Conservation (phyloP, 2,329 filamentous ascomycete genomes). For the Paramyrothecium sp. region DNA sequence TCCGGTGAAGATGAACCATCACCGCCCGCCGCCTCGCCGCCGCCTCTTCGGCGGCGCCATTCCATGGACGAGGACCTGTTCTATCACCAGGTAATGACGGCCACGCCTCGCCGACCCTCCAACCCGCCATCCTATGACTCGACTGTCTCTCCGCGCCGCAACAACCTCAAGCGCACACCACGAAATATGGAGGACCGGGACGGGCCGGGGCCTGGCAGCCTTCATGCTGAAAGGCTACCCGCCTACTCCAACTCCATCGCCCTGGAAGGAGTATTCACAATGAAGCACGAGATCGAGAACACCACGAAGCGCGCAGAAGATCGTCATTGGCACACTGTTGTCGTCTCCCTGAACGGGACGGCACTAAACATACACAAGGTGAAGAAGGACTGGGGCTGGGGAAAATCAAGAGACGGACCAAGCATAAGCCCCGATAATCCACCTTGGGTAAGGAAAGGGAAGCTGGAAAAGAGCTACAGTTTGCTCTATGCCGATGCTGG, state of each 20-base stretch:
- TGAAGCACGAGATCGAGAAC: constrained; percentile 66
- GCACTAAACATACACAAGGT: constrained; percentile 63
- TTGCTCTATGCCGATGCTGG: constrained; percentile 74
- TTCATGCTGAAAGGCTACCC: constrained; percentile 44
- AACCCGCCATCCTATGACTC: constrained; percentile 46
- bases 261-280: constrained; percentile 56
- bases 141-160: constrained; percentile 12
- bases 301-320: constrained; percentile 61
- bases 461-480: constrained; percentile 65
- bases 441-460: constrained; percentile 50
- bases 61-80: constrained; percentile 56
- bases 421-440: constrained; percentile 49
- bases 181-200: background rate
- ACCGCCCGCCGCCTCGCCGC: constrained; percentile 26
- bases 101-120: constrained; percentile 38
- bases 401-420: constrained; percentile 45
- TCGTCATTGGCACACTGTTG: constrained; percentile 63
- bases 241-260: constrained; percentile 55
- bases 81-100: constrained; percentile 51
- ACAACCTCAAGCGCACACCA: background rate
- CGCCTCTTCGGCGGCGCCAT: constrained; percentile 42
- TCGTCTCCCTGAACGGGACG: constrained; percentile 66
- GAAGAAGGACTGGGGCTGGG: constrained; percentile 56
- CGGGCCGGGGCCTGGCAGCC: constrained; percentile 9
- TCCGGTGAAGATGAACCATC: constrained; percentile 31